Conservation (phyloP, 345 rosid species). For the Eucalyptus polyanthemos region DNA sequence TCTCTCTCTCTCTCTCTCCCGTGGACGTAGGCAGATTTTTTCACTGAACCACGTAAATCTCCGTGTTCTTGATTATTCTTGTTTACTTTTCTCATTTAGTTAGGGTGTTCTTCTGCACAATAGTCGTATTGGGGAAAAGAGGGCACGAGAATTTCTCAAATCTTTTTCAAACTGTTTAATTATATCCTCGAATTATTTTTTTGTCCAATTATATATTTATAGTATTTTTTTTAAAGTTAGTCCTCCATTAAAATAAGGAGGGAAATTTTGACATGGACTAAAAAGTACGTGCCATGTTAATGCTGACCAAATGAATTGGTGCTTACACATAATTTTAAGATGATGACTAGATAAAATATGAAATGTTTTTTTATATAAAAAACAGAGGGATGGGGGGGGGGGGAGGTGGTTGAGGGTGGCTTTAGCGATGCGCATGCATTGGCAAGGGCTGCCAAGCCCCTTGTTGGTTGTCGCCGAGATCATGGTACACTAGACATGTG, state of each 20-base stretch:
- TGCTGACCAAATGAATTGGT: background rate
- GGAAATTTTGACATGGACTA: background rate
- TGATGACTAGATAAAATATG: background rate
- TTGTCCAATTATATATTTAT: background rate
- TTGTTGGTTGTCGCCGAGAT: background rate
- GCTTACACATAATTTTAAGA: background rate
- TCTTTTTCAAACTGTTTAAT: background rate
- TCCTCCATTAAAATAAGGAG: background rate
- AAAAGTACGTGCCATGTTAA: no score
- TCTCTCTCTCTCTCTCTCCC: no score
- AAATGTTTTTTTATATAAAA: background rate
- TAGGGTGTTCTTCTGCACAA: no score
- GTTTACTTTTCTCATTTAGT: no score
- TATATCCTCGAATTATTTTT: background rate
- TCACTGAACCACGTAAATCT: no score
- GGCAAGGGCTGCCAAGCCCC: no score
- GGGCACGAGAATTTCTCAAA: background rate
- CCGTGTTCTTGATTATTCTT: no score
- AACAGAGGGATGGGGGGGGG: background rate
- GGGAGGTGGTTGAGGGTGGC: background rate
- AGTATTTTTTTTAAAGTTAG: background rate
- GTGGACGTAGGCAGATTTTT: no score
- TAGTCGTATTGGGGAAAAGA: background rate
- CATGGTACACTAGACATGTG: background rate
- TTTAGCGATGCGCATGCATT: background rate